Base-by-base conservation (phyloP, 805 yeast genomes). In the Saturnispora sekii region DNA sequence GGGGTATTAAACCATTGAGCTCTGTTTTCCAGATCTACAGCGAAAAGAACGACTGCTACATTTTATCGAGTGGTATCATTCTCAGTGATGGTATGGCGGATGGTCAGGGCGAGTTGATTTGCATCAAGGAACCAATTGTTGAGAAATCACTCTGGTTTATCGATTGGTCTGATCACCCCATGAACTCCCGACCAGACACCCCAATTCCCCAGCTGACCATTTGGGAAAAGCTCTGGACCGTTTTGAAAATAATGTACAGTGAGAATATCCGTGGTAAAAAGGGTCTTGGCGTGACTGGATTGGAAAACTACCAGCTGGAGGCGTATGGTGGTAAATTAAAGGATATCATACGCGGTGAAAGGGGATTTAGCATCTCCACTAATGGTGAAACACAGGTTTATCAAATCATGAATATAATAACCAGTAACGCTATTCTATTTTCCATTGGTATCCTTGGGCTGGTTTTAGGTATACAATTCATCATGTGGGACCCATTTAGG, bases 81-180 rank as follows among this genome's bases (percentile, higher is more conserved):
- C 68, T 93, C 35, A 96, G 96, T n/a, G 49, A 47, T 21, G 55
- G 55, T 10, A 33, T 45, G 31, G 32, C 44, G 3, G 84, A 95
- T 94, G 97, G 84, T 1, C 96, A 88, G 60, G 85, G 83, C 63
- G 98, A 93, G 67, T 94, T 90, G 10, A 65, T 87, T 35, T 93
- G 98, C 61, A 73, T 87, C 43, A 81, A 79, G 42, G 76, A 76
- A 26, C 93, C 97, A 11, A 75, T 77, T 14, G 60, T 70, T 44
- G 75, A 76, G 26, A 77, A 81, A 58, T 73, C 94, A 1, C 61
- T 80, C 40, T 89, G 95, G 84, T 76, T 68, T 55, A 64, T 89
- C 51, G 96, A 88, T 58, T 65, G 65, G 48, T 81, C 82, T 53
- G 58, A 60, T 21, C 82, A 80, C 60, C 84, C 83, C 12, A 54